A percentile compares a stretch with the other conserved stretches of the same genome.
Conservation (phyloP, 176 grass and related monocot species). For the Zea mays region Zm-B73-REFERENCE-NAM-5.0 NC_050097.1:191758501-191759000, state of each 20-base stretch:
- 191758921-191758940: too few species aligned
- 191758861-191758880: too few species aligned
- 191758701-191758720: slow-evolving; percentile 20
- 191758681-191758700: not conserved
- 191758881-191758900: too few species aligned
- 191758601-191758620: slow-evolving; percentile 36
- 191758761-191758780: slow-evolving; percentile 4
- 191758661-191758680: not conserved
- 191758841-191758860: too few species aligned
- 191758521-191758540: not conserved
- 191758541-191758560: slow-evolving; percentile 32
- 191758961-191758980: too few species aligned
- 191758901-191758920: too few species aligned
- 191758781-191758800: too few species aligned
- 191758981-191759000: too few species aligned
- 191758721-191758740: not conserved
- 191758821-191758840: too few species aligned
- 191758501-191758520: slow-evolving; percentile 18
- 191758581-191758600: slow-evolving; percentile 32
- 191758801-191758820: too few species aligned
- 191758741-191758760: not conserved
- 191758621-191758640: not conserved
- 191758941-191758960: too few species aligned
- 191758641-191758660: not conserved
- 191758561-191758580: slow-evolving; percentile 35